Percentiles rank a stretch among this genome's conserved stretches.
Conservation (phyloP, 306 rosid genomes). For the Abrus pulchellus region DNA sequence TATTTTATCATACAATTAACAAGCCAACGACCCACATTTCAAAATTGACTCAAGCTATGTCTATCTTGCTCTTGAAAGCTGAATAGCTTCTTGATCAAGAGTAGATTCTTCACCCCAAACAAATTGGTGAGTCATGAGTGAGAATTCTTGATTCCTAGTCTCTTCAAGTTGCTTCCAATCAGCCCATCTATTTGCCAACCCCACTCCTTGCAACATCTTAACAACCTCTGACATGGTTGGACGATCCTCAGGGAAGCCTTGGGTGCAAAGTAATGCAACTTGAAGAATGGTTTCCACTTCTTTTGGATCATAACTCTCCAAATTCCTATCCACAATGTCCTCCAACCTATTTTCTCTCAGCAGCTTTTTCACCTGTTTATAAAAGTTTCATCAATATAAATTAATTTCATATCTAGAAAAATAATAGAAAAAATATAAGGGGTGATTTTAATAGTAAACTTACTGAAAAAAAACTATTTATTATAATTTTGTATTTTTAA, state of each 20-base stretch:
- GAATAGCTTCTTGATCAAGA: constrained; percentile 90
- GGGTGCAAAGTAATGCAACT: constrained; percentile 90
- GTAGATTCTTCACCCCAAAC: constrained; percentile 82
- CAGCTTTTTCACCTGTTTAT: constrained; percentile 73
- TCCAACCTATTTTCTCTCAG: constrained; percentile 79
- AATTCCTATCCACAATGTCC: constrained; percentile 77
- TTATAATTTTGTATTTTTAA: no score
- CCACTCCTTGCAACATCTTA: constrained; percentile 71
- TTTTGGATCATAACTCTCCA: constrained; percentile 64
- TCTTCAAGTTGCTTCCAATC: constrained; percentile 82
- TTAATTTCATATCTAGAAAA: constrained; percentile 13
- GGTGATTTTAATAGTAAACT: no score
- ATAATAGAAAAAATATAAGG: not conserved
- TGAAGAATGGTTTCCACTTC: constrained; percentile 77
- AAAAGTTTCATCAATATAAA: constrained; percentile 2
- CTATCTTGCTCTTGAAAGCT: constrained; percentile 83
- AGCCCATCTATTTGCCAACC: constrained; percentile 83
- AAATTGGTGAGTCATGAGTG: constrained; percentile 70
- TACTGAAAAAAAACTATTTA: no score
- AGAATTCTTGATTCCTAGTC: constrained; percentile 61
- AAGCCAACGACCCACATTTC: constrained; percentile 16
- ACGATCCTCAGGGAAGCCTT: constrained; percentile 72
- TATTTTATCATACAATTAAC: constrained; percentile 18
- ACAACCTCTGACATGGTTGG: constrained; percentile 82
- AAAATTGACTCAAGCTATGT: constrained; percentile 46